Conservation (phyloP, 306 rosid species). For the Lupinus albus region DNA sequence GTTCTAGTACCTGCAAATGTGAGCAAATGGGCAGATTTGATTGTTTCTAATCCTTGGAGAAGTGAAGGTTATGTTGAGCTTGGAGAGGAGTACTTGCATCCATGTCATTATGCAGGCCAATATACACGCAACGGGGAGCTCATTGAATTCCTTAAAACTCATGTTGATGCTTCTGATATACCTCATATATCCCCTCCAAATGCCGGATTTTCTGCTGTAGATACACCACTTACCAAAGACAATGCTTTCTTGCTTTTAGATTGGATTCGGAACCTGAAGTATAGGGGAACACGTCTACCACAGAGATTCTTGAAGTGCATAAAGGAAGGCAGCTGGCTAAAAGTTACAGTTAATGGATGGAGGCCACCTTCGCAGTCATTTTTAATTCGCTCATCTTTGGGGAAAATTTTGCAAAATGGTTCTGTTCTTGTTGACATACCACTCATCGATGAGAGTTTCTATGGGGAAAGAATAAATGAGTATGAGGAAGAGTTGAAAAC, state of each 20-base stretch:
- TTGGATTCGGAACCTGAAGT: conserved; percentile 56
- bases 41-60: conserved; percentile 67
- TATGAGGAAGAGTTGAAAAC: conserved; percentile 63
- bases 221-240: conserved; percentile 54
- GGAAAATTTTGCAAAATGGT: conserved; percentile 55
- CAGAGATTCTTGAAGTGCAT: conserved; percentile 52
- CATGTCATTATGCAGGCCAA: conserved; percentile 46
- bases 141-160: conserved; percentile 46
- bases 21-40: conserved; percentile 71
- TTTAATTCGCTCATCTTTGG: conserved; percentile 52
- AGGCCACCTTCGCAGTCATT: conserved; percentile 71
- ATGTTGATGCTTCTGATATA: conserved; percentile 58
- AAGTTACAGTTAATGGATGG: conserved; percentile 50
- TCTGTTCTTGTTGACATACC: conserved; percentile 72
- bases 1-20: conserved; percentile 67
- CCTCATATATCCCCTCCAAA: conserved; percentile 66
- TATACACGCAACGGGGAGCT: conserved; percentile 21
- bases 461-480: conserved; percentile 48
- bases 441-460: conserved; percentile 57
- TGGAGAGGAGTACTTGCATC: conserved; percentile 51
- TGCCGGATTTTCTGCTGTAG: conserved; percentile 50
- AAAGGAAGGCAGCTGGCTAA: conserved; percentile 70
- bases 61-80: conserved; percentile 57
- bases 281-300: conserved; percentile 29
- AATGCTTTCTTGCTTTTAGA: conserved; percentile 66